Evolutionary conservation across 495 filamentous ascomycete species (phyloP).

Genomic region (Penicillium nucicola): DNA sequence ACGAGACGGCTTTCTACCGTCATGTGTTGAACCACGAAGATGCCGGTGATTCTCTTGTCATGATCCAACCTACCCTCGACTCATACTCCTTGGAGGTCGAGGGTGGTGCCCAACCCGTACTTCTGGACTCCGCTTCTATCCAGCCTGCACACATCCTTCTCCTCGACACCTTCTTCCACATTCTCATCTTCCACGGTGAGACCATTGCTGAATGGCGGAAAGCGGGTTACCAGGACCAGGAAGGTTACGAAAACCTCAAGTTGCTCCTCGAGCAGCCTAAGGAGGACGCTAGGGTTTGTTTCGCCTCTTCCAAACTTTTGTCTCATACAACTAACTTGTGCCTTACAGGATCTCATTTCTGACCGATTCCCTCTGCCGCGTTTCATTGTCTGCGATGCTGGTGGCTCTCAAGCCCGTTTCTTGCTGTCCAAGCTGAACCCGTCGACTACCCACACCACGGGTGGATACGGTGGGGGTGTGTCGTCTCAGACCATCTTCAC

Average conservation of each 20-base stretch:
- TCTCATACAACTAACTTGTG: conserved; percentile 11
- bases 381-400: conserved; percentile 98
- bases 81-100: conserved; percentile 97
- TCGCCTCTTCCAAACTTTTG: neutral
- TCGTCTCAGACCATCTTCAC: conserved; percentile 99
- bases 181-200: conserved; percentile 98
- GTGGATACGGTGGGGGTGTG: conserved; percentile 85
- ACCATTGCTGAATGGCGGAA: conserved; percentile 98
- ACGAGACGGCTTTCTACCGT: conserved; percentile 97
- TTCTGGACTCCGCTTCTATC: conserved; percentile 94
- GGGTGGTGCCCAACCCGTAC: conserved; percentile 80
- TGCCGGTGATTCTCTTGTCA: conserved; percentile 92
- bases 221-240: conserved; percentile 96
- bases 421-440: conserved; percentile 97
- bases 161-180: conserved; percentile 99
- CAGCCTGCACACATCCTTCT: conserved; percentile 92
- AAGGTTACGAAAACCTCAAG: conserved; percentile 97
- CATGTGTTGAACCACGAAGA: conserved; percentile 98
- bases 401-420: conserved; percentile 97
- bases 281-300: conserved; percentile 87
- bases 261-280: conserved; percentile 88
- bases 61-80: conserved; percentile 98
- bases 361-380: conserved; percentile 97
- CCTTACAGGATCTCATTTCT: conserved; percentile 82
- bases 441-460: conserved; percentile 94